A percentile compares a stretch with the other conserved stretches of the same genome.
Evolutionary conservation across 768 basidiomycete species (phyloP).

Genomic region (Serpula lacrymans): DNA sequence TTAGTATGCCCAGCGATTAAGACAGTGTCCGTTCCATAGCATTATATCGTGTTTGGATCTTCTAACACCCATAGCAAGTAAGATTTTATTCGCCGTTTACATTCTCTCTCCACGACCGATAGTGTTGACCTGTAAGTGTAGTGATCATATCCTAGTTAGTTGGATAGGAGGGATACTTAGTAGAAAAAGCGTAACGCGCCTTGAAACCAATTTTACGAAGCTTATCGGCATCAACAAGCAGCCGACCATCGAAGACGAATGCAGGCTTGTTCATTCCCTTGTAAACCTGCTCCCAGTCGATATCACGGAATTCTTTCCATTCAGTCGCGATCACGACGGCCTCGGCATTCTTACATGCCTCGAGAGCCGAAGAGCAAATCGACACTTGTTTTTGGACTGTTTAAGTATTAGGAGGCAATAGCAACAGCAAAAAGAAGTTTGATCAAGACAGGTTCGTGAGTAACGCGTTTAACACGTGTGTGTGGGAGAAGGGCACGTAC

Average conservation of each 20-base stretch:
- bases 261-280: conserved; percentile 95
- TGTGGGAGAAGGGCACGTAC: conserved; percentile 55
- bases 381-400: conserved; percentile 87
- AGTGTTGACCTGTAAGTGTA: conserved; percentile 43
- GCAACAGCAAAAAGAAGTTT: conserved; percentile 2
- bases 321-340: conserved; percentile 96
- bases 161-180: not conserved
- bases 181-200: conserved; percentile 35
- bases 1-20: no score
- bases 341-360: conserved; percentile 86
- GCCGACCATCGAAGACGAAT: conserved; percentile 91
- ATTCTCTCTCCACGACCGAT: conserved; percentile 54
- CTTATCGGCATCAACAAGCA: conserved; percentile 79
- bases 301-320: conserved; percentile 94
- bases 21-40: no score
- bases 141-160: conserved; percentile 5
- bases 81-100: conserved; percentile 24
- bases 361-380: conserved; percentile 71
- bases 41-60: conserved; percentile 6
- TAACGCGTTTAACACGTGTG: not conserved
- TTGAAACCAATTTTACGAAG: conserved; percentile 89
- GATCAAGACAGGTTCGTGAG: not conserved
- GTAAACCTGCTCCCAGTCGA: conserved; percentile 90
- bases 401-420: conserved; percentile 1
- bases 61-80: no score